Conservation (phyloP, 371 early-diverging fungal species). For the Apophysomyces trapeziformis region DNA sequence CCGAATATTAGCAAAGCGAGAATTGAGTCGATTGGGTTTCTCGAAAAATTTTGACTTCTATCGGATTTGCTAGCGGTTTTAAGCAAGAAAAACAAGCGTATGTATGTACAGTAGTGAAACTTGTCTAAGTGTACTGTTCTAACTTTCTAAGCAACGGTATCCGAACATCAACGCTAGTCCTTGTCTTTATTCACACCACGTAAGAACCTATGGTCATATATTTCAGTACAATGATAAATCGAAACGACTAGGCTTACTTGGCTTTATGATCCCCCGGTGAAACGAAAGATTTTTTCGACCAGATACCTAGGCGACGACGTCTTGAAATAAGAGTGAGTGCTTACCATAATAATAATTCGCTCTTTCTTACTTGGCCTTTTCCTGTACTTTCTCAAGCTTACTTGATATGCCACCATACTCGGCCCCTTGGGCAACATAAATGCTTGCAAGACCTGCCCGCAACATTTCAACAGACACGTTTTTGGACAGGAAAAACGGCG, state of each 20-base stretch:
- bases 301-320: constrained; percentile 37
- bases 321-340: constrained; percentile 14
- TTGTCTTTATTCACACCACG: constrained; percentile 11
- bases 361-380: constrained; percentile 61
- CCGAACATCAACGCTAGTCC: background rate
- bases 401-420: constrained; percentile 64
- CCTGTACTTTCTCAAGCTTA: constrained; percentile 53
- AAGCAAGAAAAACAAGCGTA: no score
- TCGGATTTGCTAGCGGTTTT: no score
- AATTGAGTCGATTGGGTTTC: no score
- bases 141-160: background rate
- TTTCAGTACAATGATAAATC: background rate
- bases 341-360: background rate
- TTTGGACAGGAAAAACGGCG: constrained; percentile 45
- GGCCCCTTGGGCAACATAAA: constrained; percentile 72
- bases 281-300: constrained; percentile 42
- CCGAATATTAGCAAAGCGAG: no score
- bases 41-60: no score
- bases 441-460: constrained; percentile 65
- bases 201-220: background rate
- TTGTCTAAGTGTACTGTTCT: background rate
- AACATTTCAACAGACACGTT: constrained; percentile 78
- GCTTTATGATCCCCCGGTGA: constrained; percentile 51
- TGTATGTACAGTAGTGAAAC: no score
- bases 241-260: constrained; percentile 27